Evolutionary conservation across 192 early-diverging fungal species (phyloP).

Genomic region (Linnemannia elongata): DNA sequence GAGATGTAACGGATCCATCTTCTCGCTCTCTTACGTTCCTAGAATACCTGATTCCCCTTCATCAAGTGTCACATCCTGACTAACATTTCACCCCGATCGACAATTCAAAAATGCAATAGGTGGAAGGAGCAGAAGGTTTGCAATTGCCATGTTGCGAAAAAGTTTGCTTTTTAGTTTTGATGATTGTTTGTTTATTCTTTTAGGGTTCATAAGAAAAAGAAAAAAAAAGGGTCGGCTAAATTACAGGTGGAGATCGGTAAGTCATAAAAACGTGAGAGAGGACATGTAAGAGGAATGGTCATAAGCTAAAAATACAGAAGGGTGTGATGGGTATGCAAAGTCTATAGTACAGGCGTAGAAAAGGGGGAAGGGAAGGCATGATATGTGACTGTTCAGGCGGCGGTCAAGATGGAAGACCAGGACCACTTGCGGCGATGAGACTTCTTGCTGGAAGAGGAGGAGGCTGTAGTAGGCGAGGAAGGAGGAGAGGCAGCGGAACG

Average conservation of each 20-base stretch:
- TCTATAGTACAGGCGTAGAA: slow-evolving; percentile 6
- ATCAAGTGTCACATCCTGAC: too few relatives aligned
- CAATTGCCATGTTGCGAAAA: too few relatives aligned
- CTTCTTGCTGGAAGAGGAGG: neutral
- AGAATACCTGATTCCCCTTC: neutral
- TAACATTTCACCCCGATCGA: neutral
- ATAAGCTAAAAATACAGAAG: neutral
- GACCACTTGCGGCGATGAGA: slow-evolving; percentile 44
- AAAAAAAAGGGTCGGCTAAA: neutral
- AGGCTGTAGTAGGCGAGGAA: slow-evolving; percentile 3
- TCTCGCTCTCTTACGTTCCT: neutral
- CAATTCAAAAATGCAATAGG: neutral
- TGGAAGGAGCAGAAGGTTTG: neutral
- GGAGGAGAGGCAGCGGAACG: neutral
- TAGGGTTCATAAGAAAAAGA: neutral
- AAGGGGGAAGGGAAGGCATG: neutral
- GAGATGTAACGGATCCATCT: neutral
- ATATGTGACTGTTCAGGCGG: slow-evolving; percentile 9
- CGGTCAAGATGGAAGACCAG: slow-evolving; percentile 16
- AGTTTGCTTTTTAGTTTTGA: neutral
- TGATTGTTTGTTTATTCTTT: neutral
- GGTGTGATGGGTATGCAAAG: neutral
- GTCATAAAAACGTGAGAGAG: neutral
- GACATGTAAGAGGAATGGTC: neutral
- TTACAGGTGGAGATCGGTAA: neutral